phyloP scores from a whole-genome alignment of 257 asterid species.

The Paulownia fortunei region DNA sequence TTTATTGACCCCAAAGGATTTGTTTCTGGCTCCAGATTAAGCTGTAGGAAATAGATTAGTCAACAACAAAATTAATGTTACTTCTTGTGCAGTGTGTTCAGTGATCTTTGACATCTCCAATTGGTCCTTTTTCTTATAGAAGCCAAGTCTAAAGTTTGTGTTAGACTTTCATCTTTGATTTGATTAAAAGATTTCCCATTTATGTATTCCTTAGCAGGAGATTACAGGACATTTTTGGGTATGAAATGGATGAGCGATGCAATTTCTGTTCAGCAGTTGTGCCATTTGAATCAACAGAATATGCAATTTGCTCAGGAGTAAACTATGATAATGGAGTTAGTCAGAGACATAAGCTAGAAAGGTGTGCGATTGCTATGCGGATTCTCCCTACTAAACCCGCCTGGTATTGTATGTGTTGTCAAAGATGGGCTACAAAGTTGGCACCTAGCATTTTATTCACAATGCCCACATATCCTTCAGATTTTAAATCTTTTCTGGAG shows the following conservation, averaged over 20 bases:
- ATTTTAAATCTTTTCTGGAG: conserved; percentile 42
- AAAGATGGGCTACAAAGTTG: conserved; percentile 53
- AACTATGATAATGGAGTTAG: conserved; percentile 35
- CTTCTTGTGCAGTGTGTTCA: not conserved
- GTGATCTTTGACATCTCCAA: not conserved
- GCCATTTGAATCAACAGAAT: conserved; percentile 74
- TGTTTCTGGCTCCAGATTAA: not conserved
- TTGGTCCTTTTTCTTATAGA: not conserved
- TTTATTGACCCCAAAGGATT: not conserved
- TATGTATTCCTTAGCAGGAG: conserved; percentile 35
- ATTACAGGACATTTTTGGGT: conserved; percentile 33
- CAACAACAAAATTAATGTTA: not conserved
- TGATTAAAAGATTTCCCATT: not conserved
- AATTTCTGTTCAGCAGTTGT: conserved; percentile 72
- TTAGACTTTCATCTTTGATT: conserved; percentile 16
- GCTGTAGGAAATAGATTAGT: not conserved
- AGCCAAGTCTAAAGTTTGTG: too few species aligned
- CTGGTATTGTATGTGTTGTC: conserved; percentile 86
- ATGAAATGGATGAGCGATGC: conserved; percentile 63
- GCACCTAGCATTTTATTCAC: conserved; percentile 60
- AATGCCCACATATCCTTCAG: conserved; percentile 57
- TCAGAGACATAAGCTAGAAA: conserved; percentile 57
- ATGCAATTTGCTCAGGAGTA: conserved; percentile 64
- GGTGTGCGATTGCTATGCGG: conserved; percentile 76
- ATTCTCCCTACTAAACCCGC: conserved; percentile 64